phyloP scores from a whole-genome alignment of 1,139 yeast genomes.

The Kluyveromyces marxianus region DNA sequence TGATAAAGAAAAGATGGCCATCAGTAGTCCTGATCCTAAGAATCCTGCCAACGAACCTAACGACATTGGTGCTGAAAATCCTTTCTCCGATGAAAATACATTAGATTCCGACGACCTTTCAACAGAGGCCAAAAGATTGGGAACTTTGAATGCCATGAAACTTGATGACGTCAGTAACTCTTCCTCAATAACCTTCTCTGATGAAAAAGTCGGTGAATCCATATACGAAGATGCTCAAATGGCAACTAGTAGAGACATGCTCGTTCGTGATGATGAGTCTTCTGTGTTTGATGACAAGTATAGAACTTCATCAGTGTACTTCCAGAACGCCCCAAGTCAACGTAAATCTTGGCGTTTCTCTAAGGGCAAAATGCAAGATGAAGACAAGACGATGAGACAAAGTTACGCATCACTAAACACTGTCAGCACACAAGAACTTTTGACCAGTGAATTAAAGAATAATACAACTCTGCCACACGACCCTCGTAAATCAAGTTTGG shows the following conservation, averaged over 20 bases:
- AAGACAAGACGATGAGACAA: slow-evolving; percentile 36
- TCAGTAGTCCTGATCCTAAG: slow-evolving; percentile 33
- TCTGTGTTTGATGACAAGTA: slow-evolving; percentile 18
- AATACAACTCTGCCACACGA: slow-evolving; percentile 39
- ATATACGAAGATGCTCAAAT: slow-evolving; percentile 29
- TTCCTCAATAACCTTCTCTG: slow-evolving; percentile 32
- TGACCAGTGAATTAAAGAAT: slow-evolving; percentile 71
- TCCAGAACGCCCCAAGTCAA: slow-evolving; percentile 30
- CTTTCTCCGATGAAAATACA: slow-evolving; percentile 28
- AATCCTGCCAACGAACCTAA: slow-evolving; percentile 39
- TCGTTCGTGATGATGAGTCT: slow-evolving; percentile 17
- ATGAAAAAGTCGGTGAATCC: slow-evolving; percentile 22
- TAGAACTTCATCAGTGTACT: slow-evolving; percentile 25
- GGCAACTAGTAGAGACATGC: slow-evolving; percentile 28
- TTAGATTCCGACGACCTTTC: slow-evolving; percentile 10
- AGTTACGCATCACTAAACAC: slow-evolving; percentile 74
- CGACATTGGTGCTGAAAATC: slow-evolving; percentile 20
- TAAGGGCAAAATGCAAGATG: slow-evolving; percentile 34
- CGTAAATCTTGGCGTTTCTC: slow-evolving; percentile 71
- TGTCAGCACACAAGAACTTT: slow-evolving; percentile 75
- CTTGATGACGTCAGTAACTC: slow-evolving; percentile 36
- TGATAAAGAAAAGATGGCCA: slow-evolving; percentile 32
- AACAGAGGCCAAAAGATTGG: slow-evolving; percentile 38
- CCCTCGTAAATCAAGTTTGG: slow-evolving; percentile 35
- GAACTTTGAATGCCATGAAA: slow-evolving; percentile 46